Base-by-base conservation (phyloP, 1,139 yeast genomes). In the Saccharomyces pastorianus region DNA sequence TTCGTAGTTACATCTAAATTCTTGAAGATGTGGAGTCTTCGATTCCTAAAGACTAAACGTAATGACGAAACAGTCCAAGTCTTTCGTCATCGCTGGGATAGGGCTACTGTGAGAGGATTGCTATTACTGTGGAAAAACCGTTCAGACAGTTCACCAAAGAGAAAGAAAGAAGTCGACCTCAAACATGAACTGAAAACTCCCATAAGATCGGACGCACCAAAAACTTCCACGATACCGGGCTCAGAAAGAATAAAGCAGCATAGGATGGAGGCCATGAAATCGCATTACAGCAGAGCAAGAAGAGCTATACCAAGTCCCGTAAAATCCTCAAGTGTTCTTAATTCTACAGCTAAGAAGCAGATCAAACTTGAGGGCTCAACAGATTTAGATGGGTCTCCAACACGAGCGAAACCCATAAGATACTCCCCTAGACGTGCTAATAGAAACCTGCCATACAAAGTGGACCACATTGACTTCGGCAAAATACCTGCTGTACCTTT, bases 281-380 rank as follows among this genome's bases (percentile, higher is more conserved):
- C 54, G 25, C 64, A 61, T 42, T 67, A 65, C 51, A 62, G 64
- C 13, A 64, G 63, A 49, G 60, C 64, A 6, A 65, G 63, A 49
- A 58, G 61, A 28, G 66, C 70, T 1, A 65, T 67, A 17, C 70
- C 70, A 26, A 65, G 69, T 50, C 71, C 71, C 3, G 61, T 61
- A 13, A 63, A 58, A 47, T 47, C 55, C 25, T 55, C 62, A 13
- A 38, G 46, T 34, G 49, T 50, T 13, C 56, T 60, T 17, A 56
- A 58, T 34, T 55, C 58, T 17, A 48, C 55, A 2, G 50, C 55
- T 8, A 59, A 55, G 38, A 47, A 42, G 32, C 47, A 34, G 42
- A 34, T 34, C 42, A 34, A 34, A 14, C 42, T 34, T 8, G 42
- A 34, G 8, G 20, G 42, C 11, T 7, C 42, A 34, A 41, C 47